Percentiles rank a stretch among this genome's conserved stretches.
Evolutionary conservation across 2,329 filamentous ascomycete genomes (phyloP).

Genomic region (Neofusicoccum kwambonambiense): DNA sequence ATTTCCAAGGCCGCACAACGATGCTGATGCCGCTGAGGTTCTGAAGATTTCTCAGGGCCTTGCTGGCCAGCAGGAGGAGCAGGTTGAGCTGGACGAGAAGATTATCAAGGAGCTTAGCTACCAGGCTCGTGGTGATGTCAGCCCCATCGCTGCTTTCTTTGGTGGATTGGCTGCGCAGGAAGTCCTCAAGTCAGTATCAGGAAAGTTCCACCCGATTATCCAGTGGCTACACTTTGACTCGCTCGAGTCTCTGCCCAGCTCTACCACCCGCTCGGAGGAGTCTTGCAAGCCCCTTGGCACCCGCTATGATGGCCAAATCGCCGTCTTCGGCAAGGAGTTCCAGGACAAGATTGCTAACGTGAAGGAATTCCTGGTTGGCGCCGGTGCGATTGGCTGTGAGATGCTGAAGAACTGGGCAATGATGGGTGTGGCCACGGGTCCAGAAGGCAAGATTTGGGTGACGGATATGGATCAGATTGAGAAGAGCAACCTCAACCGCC

Average conservation of each 20-base stretch:
- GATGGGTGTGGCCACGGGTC: conserved; percentile 89
- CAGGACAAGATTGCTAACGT: conserved; percentile 91
- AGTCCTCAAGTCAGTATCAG: conserved; percentile 92
- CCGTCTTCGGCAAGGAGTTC: conserved; percentile 89
- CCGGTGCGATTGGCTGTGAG: conserved; percentile 95
- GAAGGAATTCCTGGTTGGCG: conserved; percentile 91
- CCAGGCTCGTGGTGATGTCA: conserved; percentile 88
- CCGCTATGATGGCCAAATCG: conserved; percentile 95
- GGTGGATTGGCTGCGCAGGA: conserved; percentile 93
- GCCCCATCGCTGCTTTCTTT: conserved; percentile 91
- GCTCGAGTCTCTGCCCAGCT: conserved; percentile 85
- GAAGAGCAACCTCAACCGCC: conserved; percentile 96
- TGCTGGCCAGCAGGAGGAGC: conserved; percentile 64
- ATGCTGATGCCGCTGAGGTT: conserved; percentile 77
- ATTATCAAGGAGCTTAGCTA: conserved; percentile 90
- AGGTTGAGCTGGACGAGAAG: conserved; percentile 86
- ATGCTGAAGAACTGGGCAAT: conserved; percentile 99
- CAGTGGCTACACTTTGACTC: conserved; percentile 99
- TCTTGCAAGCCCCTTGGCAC: conserved; percentile 80
- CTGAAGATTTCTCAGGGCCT: conserved; percentile 73
- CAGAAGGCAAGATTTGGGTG: conserved; percentile 83
- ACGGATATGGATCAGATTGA: conserved; percentile 99
- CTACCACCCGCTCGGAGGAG: conserved; percentile 74
- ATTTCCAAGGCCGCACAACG: conserved; percentile 79
- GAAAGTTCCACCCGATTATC: conserved; percentile 93